Percentiles rank a stretch among this genome's conserved stretches.
These are phyloP conservation scores for Aspergillus novoparasiticus DNA, from an alignment of 2,329 filamentous ascomycete genomes.

Conservation along the genomic window DNA sequence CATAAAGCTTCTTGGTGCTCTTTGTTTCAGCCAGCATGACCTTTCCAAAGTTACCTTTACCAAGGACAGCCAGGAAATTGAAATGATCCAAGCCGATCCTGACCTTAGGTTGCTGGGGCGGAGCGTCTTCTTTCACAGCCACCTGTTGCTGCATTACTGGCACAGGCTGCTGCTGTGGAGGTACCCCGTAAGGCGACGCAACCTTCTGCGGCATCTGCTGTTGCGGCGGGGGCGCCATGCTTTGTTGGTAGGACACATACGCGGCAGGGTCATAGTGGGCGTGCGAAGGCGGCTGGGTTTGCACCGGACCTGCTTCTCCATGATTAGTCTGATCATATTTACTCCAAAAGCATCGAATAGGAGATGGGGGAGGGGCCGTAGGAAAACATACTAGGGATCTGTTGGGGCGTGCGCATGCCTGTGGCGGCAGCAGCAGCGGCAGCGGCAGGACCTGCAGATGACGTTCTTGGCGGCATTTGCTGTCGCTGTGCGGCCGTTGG, in stretches of 20 bases:
- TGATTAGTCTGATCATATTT: conserved; percentile 27
- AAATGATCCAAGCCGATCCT: conserved; percentile 97
- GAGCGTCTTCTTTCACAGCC: conserved; percentile 32
- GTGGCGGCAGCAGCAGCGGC: conserved; percentile 53
- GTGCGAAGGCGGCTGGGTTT: conserved; percentile 49
- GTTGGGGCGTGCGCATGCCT: conserved; percentile 48
- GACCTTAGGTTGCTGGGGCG: conserved; percentile 43
- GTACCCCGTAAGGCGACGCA: conserved; percentile 31
- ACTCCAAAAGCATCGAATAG: conserved; percentile 31
- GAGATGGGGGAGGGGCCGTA: background rate
- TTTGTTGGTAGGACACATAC: conserved; percentile 42
- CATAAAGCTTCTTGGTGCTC: conserved; percentile 85
- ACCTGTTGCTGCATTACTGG: conserved; percentile 26
- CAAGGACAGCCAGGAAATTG: conserved; percentile 96
- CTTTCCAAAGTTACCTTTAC: conserved; percentile 99
- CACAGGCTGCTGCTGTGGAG: conserved; percentile 27
- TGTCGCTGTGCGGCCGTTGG: conserved; percentile 45
- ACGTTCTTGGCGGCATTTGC: conserved; percentile 50
- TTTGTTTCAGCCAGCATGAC: conserved; percentile 99
- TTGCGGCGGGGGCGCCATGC: conserved; percentile 26
- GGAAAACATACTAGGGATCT: conserved; percentile 40
- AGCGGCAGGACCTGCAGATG: conserved; percentile 52
- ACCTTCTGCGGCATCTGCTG: conserved; percentile 22
- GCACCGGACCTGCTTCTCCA: conserved; percentile 45
- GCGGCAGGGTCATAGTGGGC: conserved; percentile 47